Evolutionary conservation across 768 basidiomycete genomes (phyloP), one percentile per base, ranked within the genome.

Genomic region (Pulveroboletus sp.): DNA sequence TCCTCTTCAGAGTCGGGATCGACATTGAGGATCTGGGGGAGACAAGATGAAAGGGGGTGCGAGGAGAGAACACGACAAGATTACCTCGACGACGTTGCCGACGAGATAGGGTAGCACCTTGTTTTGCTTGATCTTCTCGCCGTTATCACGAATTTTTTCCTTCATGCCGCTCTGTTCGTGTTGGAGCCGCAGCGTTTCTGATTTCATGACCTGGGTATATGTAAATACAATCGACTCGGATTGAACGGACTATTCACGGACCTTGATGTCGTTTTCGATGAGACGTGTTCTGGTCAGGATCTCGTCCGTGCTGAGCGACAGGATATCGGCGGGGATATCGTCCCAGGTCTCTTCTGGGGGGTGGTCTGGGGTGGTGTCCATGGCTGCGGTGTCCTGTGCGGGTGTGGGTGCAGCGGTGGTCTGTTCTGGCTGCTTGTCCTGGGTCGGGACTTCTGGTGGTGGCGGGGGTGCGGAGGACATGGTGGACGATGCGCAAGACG

Each of bases 61-160:
- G 21, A 43, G 9, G 23, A 29, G 4, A 39, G 31, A 33, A 23
- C 11, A 3, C 16, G 31, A 17, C 29, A 17, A 16, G 13, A 40
- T 17, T 60, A 94, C 93, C 81, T 98, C 97, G 16, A 99, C 93
- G 31, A 99, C 91, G 62, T 98, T 97, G 14, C 89, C 93, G 32
- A 99, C 97, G 45, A 99, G 83, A 70, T 99, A 99, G 6, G 97
- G 97, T 36, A 99, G 74, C 12, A 97, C 93, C 71, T 98, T 98
- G 72, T 99, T 98, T 80, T 99, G 95, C 71, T 97, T 97, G 57
- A 99, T 90, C 74, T 98, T 98, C 72, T 97, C 93, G 39, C 87
- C 86, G 55, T 97, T 99, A 65, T 99, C 97, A 45, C 91, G 84
- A 63, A 99, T 97, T 79, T 95, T 97, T 76, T 97, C 94, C 66